Percentiles rank a stretch among this genome's conserved stretches.
Conservation (phyloP, 371 early-diverging fungal genomes). For the Zancudomyces culisetae region DNA sequence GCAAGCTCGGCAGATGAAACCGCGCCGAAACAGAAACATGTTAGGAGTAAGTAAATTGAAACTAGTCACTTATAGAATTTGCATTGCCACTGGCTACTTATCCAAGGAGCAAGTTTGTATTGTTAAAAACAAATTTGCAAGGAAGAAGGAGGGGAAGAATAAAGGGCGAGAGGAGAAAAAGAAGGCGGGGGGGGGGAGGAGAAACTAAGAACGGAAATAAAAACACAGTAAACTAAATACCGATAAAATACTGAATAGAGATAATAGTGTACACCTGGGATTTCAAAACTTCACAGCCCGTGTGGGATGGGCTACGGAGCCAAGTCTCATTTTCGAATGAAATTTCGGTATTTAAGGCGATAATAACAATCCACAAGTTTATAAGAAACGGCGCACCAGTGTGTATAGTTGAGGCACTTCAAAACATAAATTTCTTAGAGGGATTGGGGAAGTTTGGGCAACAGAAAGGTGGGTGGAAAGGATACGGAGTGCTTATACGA, state of each 20-base stretch:
- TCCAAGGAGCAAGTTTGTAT: too few species aligned
- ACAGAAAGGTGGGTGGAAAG: slow-evolving; percentile 13
- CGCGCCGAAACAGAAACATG: slow-evolving; percentile 96
- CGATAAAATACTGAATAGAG: slow-evolving; percentile 4
- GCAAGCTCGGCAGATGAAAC: slow-evolving; percentile 76
- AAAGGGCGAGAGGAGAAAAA: too few species aligned
- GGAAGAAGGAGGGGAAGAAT: too few species aligned
- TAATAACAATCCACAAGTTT: slow-evolving; percentile 87
- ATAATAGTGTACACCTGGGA: slow-evolving; percentile 89
- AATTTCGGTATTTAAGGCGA: slow-evolving; percentile 83
- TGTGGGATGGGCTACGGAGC: slow-evolving; percentile 73
- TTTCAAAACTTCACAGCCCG: slow-evolving; percentile 59
- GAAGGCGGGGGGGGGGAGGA: too few species aligned
- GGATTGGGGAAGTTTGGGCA: slow-evolving; percentile 34
- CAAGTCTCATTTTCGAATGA: slow-evolving; percentile 80
- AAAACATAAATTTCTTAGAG: slow-evolving; percentile 38
- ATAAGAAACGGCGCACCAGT: slow-evolving; percentile 81
- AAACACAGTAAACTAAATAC: not conserved
- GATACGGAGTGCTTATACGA: slow-evolving; percentile 77
- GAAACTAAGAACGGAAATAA: too few species aligned
- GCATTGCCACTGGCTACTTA: too few species aligned
- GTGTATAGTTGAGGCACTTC: slow-evolving; percentile 51
- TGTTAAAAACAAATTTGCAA: too few species aligned
- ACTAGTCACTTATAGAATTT: too few species aligned
- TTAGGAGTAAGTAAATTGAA: slow-evolving; percentile 62